These are phyloP conservation scores for Vigna mungo DNA, from an alignment of 306 rosid species.

Conservation along the genomic window DNA sequence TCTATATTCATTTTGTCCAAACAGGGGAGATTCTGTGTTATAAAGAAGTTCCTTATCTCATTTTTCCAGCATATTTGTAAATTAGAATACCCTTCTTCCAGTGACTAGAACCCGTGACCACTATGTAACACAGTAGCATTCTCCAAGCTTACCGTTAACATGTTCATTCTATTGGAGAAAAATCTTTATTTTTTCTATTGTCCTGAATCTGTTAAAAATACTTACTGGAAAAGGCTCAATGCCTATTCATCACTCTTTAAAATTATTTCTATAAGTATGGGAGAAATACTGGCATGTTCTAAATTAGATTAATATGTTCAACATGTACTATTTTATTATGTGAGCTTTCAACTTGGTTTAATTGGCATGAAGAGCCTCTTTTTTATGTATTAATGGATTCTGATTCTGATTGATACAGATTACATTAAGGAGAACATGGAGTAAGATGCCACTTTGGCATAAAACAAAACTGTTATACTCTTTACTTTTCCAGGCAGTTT, in stretches of 20 bases:
- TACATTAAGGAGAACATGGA: conserved; percentile 90
- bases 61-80: conserved; percentile 25
- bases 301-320: conserved; percentile 19
- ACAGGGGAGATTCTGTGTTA: not conserved
- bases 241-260: not conserved
- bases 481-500: conserved; percentile 78
- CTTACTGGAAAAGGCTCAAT: not conserved
- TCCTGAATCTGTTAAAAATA: conserved; percentile 12
- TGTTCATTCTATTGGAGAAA: conserved; percentile 15
- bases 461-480: conserved; percentile 78
- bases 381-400: conserved; percentile 30
- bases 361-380: conserved; percentile 27
- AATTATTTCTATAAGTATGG: not conserved
- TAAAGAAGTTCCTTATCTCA: not conserved
- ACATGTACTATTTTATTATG: not conserved
- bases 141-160: conserved; percentile 2
- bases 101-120: not conserved
- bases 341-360: conserved; percentile 32
- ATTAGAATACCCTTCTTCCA: conserved; percentile 3
- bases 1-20: not conserved
- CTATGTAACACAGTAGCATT: conserved; percentile 1
- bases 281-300: conserved; percentile 9
- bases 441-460: conserved; percentile 92
- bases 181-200: not conserved
- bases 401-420: conserved; percentile 62